Evolutionary conservation across 257 asterid species (phyloP), one percentile per base, ranked within the genome.

Genomic region (Ophiorrhiza pumila): DNA sequence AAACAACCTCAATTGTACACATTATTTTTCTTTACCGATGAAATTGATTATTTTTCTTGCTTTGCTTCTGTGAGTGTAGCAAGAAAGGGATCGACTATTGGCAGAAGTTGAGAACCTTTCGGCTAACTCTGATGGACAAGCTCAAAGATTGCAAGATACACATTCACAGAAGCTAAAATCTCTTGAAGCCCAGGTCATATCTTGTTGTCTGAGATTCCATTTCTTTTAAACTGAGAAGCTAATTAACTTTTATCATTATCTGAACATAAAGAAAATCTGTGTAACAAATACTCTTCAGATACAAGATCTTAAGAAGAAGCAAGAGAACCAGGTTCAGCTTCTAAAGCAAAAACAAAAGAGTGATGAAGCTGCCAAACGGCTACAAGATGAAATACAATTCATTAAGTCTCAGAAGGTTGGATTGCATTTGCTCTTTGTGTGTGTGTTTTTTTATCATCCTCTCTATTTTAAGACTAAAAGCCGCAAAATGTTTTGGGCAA

Each of bases 291-390:
- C 18, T 35, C 25, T 71, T 57, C 87, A 95, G 99, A 95, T 95
- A 82, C 99, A 89, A 85, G 98, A 92, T 79, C 95, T 95, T 68
- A 95, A 90, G 87, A 95, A 95, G 91, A 95, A 92, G 76, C 97
- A 92, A 83, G 99, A 95, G 80, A 92, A 70, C 77, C 99, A 95
- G 83, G 97, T 94, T 80, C 97, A 85, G 79, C 93, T 95, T 77
- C 78, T 92, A 69, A 95, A 89, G 84, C 97, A 92, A 87, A 95
- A 95, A 78, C 97, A 95, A 76, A 95, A 92, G 87, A 95, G 99
- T 43, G 99, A 95, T 74, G 99, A 95, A 34, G 99, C 98, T 46
- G 95, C 99, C 10, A 95, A 83, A 81, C 85, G 91, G 61, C 83
- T 95, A 61, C 98, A 90, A 85, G 98, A 92, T 34, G 97, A 95